Conservation (phyloP, 129 eudicot genomes). For the carrot (Daucus carota) region DH1_v3.0 NC_030385.2:6753501-6754000, state of each 20-base stretch:
- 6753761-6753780: conserved; percentile 34
- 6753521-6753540: conserved; percentile 46
- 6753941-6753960: conserved; percentile 20
- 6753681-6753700: conserved; percentile 27
- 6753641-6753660: conserved; percentile 32
- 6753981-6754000: conserved; percentile 29
- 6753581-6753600: conserved; percentile 22
- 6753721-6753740: conserved; percentile 36
- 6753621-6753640: conserved; percentile 31
- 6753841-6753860: conserved; percentile 19
- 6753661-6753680: conserved; percentile 38
- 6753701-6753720: conserved; percentile 24
- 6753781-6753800: conserved; percentile 20
- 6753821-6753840: conserved; percentile 10
- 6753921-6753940: conserved; percentile 17
- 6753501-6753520: conserved; percentile 30
- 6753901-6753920: conserved; percentile 15
- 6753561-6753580: conserved; percentile 27
- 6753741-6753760: conserved; percentile 16
- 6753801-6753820: conserved; percentile 38
- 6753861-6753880: conserved; percentile 14
- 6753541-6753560: conserved; percentile 29
- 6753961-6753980: conserved; percentile 16
- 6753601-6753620: conserved; percentile 28
- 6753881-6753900: conserved; percentile 17